These are phyloP conservation scores for Penicillium canariense DNA, from an alignment of 495 filamentous ascomycete genomes.

Conservation along the genomic window DNA sequence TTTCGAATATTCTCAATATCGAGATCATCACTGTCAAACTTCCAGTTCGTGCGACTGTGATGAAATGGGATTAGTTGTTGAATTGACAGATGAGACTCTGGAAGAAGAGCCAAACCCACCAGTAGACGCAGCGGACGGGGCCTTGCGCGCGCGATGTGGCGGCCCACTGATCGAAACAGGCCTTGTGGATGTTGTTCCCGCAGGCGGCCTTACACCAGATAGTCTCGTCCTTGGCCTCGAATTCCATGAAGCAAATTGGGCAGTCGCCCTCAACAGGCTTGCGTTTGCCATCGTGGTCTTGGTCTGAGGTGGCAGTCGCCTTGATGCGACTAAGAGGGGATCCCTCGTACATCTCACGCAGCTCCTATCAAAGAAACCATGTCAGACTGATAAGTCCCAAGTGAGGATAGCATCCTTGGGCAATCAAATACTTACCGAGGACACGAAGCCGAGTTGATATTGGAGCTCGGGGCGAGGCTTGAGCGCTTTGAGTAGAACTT, in stretches of 20 bases:
- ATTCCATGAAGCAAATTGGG: constrained; percentile 74
- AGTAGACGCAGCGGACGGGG: constrained; percentile 63
- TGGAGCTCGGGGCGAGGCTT: constrained; percentile 60
- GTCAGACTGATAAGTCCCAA: background rate
- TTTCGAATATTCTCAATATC: constrained; percentile 43
- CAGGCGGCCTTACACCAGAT: constrained; percentile 73
- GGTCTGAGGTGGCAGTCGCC: constrained; percentile 7
- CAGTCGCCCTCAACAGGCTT: constrained; percentile 71
- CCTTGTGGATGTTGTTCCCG: constrained; percentile 74
- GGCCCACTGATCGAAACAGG: constrained; percentile 72
- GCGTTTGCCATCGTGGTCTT: constrained; percentile 45
- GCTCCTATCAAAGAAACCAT: constrained; percentile 46
- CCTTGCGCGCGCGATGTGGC: constrained; percentile 48
- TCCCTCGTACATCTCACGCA: constrained; percentile 45
- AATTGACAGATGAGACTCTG: background rate
- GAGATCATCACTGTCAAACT: constrained; percentile 47
- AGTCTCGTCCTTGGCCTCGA: constrained; percentile 52
- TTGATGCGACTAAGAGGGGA: constrained; percentile 32
- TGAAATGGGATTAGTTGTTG: constrained; percentile 1
- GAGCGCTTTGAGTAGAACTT: constrained; percentile 64
- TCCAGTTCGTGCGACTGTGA: constrained; percentile 59
- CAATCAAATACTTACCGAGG: constrained; percentile 35
- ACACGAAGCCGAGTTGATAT: constrained; percentile 73
- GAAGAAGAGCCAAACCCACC: constrained; percentile 33
- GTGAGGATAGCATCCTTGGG: background rate